Evolutionary conservation across 1,139 yeast species (phyloP).

Genomic region (Yamadazyma triangularis): DNA sequence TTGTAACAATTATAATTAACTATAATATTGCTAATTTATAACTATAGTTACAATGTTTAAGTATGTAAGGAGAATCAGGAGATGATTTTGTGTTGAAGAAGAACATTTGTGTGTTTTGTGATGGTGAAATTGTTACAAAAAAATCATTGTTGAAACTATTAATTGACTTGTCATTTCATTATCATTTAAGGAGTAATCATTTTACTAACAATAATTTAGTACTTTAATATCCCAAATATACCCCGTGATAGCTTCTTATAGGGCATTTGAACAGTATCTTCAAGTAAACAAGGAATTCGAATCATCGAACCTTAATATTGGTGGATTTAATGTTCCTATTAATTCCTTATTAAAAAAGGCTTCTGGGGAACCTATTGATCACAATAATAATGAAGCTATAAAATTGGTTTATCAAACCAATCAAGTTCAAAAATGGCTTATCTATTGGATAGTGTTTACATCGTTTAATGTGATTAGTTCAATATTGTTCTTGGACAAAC

Average conservation of each 20-base stretch:
- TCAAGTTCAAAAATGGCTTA: conserved; percentile 50
- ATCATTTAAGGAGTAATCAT: no score
- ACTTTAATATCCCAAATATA: conserved; percentile 40
- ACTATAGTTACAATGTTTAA: no score
- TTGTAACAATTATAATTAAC: no score
- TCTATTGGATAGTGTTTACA: conserved; percentile 54
- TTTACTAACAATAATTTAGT: conserved; percentile 13
- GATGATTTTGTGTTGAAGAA: no score
- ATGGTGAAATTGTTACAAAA: no score
- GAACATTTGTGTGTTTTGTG: no score
- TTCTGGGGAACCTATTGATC: conserved; percentile 12
- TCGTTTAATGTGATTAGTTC: conserved; percentile 28
- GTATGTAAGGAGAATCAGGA: no score
- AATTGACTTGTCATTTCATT: no score
- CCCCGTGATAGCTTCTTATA: conserved; percentile 52
- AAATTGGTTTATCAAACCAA: conserved; percentile 15
- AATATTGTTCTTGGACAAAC: conserved; percentile 25
- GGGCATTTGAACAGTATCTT: conserved; percentile 44
- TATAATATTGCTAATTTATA: no score
- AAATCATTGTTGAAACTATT: no score
- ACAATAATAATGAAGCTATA: conserved; percentile 7
- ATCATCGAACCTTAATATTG: conserved; percentile 26
- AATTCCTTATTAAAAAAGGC: conserved; percentile 21
- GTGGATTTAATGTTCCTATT: conserved; percentile 34
- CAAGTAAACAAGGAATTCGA: conserved; percentile 19